Evolutionary conservation across 306 rosid species (phyloP).

Genomic region (Purshia tridentata): DNA sequence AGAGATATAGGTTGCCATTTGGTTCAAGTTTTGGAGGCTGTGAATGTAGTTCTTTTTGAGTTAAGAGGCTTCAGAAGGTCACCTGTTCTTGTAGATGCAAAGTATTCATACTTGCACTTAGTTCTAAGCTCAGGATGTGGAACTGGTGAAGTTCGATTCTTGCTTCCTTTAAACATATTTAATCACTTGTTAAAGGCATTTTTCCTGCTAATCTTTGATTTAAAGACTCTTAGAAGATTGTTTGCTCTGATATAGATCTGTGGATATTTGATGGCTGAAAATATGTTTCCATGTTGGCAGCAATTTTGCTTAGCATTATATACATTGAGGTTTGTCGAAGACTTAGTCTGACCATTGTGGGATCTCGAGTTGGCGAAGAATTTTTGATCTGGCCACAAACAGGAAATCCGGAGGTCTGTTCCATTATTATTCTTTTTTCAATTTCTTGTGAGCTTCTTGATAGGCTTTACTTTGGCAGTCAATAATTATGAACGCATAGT

Average conservation of each 20-base stretch:
- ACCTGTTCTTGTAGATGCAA: slow-evolving; percentile 9
- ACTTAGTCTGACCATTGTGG: slow-evolving; percentile 11
- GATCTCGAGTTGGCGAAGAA: slow-evolving; percentile 21
- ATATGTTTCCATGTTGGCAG: slow-evolving; percentile 2
- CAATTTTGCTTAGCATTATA: slow-evolving; percentile 19
- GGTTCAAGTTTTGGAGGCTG: slow-evolving; percentile 20
- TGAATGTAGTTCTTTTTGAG: slow-evolving; percentile 18
- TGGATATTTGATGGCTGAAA: slow-evolving; percentile 9
- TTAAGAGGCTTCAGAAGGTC: slow-evolving; percentile 20
- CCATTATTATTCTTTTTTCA: not conserved
- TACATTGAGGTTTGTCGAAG: slow-evolving; percentile 17
- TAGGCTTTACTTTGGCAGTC: not conserved
- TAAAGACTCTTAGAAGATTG: not conserved
- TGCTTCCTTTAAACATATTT: slow-evolving; percentile 8
- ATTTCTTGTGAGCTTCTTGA: not conserved
- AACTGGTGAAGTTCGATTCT: slow-evolving; percentile 15
- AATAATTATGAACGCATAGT: not conserved
- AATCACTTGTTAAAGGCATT: slow-evolving; percentile 14
- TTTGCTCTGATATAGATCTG: not conserved
- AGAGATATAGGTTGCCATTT: slow-evolving; percentile 15
- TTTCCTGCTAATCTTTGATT: slow-evolving; percentile 1
- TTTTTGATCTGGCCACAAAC: slow-evolving; percentile 18
- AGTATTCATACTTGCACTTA: slow-evolving; percentile 14
- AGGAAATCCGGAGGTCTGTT: slow-evolving; percentile 8
- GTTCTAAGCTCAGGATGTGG: slow-evolving; percentile 25